These are phyloP conservation scores for Arachis hypogaea DNA, from an alignment of 306 rosid species.

Conservation along the genomic window DNA sequence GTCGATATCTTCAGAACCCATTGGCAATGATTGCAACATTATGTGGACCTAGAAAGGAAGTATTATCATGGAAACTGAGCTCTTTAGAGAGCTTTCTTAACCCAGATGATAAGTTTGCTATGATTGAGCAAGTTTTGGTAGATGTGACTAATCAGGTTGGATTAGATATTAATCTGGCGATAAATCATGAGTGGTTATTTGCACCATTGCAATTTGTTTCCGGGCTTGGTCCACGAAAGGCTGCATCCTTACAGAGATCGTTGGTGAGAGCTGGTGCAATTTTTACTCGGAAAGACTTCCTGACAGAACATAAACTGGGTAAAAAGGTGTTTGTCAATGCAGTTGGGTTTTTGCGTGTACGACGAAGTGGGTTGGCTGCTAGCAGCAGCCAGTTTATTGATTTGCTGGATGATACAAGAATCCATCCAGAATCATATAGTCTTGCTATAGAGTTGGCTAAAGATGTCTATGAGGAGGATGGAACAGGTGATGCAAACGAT, in stretches of 20 bases:
- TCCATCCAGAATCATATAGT: conserved; percentile 93
- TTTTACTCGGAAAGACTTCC: conserved; percentile 86
- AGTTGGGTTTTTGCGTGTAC: conserved; percentile 91
- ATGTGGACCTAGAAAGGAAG: conserved; percentile 92
- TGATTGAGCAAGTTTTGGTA: conserved; percentile 94
- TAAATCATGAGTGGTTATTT: conserved; percentile 92
- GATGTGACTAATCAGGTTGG: conserved; percentile 96
- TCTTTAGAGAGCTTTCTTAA: conserved; percentile 76
- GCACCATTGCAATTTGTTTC: conserved; percentile 88
- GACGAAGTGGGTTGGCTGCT: conserved; percentile 93
- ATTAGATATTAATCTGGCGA: conserved; percentile 86
- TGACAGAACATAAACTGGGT: conserved; percentile 78
- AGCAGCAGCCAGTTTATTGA: conserved; percentile 91
- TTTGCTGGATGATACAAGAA: conserved; percentile 95
- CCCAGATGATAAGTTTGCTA: conserved; percentile 85
- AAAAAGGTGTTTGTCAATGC: conserved; percentile 95
- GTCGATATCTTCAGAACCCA: conserved; percentile 97
- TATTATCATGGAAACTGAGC: conserved; percentile 90
- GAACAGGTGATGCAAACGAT: conserved; percentile 71
- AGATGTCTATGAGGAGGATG: conserved; percentile 86
- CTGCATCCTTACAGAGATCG: conserved; percentile 90
- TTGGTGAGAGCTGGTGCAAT: conserved; percentile 90
- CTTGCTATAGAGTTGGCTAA: conserved; percentile 95
- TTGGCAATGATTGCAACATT: conserved; percentile 93
- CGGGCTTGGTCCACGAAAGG: conserved; percentile 99